phyloP scores from a whole-genome alignment of 331 rosid genomes.

The Arachis monticola region DNA sequence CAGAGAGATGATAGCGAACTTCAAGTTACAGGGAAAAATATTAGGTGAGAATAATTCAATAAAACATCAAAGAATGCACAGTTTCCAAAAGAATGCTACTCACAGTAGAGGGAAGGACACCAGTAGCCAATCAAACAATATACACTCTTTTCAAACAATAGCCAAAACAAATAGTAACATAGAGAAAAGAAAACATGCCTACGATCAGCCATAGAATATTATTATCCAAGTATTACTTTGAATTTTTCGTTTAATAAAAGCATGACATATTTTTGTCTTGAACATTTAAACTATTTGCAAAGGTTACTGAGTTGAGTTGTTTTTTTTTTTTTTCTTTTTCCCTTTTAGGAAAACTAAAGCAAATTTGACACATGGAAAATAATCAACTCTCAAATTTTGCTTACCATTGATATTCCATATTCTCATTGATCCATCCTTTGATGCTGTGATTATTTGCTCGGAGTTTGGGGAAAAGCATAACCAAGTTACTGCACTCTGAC shows the following conservation, averaged over 20 bases:
- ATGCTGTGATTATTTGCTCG: constrained; percentile 88
- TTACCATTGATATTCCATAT: constrained; percentile 98
- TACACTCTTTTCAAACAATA: neutral
- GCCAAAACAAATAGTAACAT: constrained; percentile 22
- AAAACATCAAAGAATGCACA: constrained; percentile 12
- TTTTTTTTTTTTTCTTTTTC: no score
- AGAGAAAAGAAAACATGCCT: neutral
- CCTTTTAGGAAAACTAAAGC: constrained; percentile 3
- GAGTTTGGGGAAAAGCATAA: constrained; percentile 87
- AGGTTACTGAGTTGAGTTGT: neutral
- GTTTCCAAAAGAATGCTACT: constrained; percentile 26
- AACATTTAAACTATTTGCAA: neutral
- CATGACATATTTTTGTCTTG: neutral
- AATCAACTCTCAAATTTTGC: constrained; percentile 31
- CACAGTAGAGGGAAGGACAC: neutral
- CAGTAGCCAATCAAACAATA: constrained; percentile 11
- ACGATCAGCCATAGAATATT: constrained; percentile 25
- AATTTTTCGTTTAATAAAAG: constrained; percentile 16
- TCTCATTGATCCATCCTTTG: constrained; percentile 92
- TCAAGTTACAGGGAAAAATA: constrained; percentile 38
- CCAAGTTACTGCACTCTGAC: constrained; percentile 98
- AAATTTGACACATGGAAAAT: constrained; percentile 25
- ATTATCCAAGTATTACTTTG: constrained; percentile 1
- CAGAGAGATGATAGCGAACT: constrained; percentile 95
- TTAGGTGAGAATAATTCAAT: constrained; percentile 37